Evolutionary conservation across 2,329 filamentous ascomycete species (phyloP).

Genomic region (Xylariaceae sp.): DNA sequence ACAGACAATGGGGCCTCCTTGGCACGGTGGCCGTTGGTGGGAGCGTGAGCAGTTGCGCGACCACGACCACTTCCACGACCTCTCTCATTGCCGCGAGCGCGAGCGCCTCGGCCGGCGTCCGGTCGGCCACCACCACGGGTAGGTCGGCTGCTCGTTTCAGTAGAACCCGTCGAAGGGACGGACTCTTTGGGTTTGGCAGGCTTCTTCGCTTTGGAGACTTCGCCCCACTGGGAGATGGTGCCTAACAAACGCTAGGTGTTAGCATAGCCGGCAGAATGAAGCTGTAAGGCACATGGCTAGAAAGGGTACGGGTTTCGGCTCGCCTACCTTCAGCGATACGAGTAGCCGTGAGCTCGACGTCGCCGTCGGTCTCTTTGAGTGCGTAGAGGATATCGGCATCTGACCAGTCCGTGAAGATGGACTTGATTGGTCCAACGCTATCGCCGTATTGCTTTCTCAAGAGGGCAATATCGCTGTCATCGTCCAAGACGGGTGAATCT

Average conservation of each 20-base stretch:
- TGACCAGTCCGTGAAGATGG: slow-evolving; percentile 94
- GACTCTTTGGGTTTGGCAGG: slow-evolving; percentile 68
- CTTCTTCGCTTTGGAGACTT: slow-evolving; percentile 79
- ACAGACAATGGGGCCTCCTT: slow-evolving; percentile 58
- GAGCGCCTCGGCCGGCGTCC: slow-evolving; percentile 33
- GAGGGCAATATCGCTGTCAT: slow-evolving; percentile 86
- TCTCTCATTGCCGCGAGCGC: slow-evolving; percentile 50
- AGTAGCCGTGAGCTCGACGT: slow-evolving; percentile 69
- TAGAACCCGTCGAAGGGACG: slow-evolving; percentile 46
- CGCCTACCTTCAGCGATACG: slow-evolving; percentile 72
- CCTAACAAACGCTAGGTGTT: slow-evolving; percentile 45
- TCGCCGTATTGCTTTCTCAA: slow-evolving; percentile 84
- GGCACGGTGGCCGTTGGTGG: slow-evolving; percentile 59
- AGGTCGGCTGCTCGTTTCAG: slow-evolving; percentile 47
- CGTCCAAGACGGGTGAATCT: slow-evolving; percentile 60
- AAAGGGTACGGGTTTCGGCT: slow-evolving; percentile 5
- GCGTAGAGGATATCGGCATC: slow-evolving; percentile 92
- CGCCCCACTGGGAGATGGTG: slow-evolving; percentile 76
- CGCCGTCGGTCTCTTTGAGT: slow-evolving; percentile 80
- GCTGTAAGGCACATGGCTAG: neutral
- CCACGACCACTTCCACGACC: slow-evolving; percentile 60
- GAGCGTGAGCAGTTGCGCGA: slow-evolving; percentile 56
- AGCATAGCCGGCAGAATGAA: slow-evolving; percentile 18
- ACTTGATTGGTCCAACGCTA: slow-evolving; percentile 78
- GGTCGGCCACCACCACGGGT: slow-evolving; percentile 59